Conservation (phyloP, 179 eudicot species). For the Sideroxylon spinosum region DNA sequence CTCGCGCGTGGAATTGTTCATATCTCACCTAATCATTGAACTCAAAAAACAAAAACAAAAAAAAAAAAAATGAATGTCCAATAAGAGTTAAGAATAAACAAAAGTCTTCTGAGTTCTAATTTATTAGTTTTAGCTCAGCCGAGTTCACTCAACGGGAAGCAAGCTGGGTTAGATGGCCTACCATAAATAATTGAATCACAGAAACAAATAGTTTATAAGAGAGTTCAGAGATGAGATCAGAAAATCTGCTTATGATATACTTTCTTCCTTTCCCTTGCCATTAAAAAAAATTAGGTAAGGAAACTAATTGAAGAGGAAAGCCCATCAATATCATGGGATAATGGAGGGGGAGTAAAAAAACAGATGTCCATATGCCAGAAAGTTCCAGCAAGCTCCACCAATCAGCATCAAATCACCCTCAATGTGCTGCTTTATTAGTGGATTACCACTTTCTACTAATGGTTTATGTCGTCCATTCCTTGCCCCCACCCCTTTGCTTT, state of each 20-base stretch:
- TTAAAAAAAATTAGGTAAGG: no score
- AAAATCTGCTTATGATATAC: background rate
- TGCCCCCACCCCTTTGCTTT: no score
- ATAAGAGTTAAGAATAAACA: background rate
- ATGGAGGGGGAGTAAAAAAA: no score
- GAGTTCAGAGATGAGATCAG: background rate
- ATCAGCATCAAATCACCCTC: no score
- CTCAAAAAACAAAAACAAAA: background rate
- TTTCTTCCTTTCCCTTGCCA: no score
- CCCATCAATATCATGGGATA: no score
- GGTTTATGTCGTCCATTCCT: no score
- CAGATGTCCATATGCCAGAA: no score
- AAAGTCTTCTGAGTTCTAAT: background rate
- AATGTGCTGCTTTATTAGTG: no score
- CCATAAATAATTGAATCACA: background rate
- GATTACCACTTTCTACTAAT: no score
- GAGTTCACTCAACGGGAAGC: background rate
- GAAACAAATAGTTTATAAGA: background rate
- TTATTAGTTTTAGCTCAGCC: background rate
- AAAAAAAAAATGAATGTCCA: background rate
- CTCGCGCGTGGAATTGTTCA: background rate
- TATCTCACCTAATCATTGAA: constrained; percentile 11
- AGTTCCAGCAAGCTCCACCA: no score
- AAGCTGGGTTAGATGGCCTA: background rate
- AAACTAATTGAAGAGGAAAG: no score